Percentiles rank a stretch among this genome's conserved stretches.
Evolutionary conservation across 129 eudicot species (phyloP).

Genomic region (Cynara cardunculus): DNA sequence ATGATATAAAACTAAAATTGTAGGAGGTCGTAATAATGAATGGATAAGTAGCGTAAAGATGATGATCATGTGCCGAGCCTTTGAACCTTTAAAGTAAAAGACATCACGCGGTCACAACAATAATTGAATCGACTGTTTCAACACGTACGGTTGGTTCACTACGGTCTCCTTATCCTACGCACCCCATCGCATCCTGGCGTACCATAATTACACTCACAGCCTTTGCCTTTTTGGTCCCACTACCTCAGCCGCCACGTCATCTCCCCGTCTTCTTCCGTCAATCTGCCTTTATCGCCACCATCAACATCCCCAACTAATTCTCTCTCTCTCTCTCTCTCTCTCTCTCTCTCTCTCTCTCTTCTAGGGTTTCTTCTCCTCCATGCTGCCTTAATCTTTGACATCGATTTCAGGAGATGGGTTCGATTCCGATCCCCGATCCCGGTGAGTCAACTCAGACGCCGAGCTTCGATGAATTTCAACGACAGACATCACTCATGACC

Average conservation of each 20-base stretch:
- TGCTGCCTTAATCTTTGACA: background rate
- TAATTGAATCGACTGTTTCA: constrained; percentile 28
- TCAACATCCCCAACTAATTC: constrained; percentile 1
- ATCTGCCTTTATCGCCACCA: constrained; percentile 25
- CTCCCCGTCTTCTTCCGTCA: constrained; percentile 33
- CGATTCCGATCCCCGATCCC: constrained; percentile 81
- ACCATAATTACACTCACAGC: background rate
- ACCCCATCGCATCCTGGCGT: constrained; percentile 12
- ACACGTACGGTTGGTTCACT: constrained; percentile 32
- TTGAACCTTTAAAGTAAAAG: constrained; percentile 21
- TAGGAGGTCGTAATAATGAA: background rate
- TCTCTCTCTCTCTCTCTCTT: constrained; percentile 28
- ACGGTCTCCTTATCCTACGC: constrained; percentile 30
- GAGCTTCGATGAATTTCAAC: constrained; percentile 91
- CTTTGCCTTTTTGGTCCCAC: constrained; percentile 25
- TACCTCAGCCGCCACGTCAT: constrained; percentile 35
- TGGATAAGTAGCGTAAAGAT: constrained; percentile 27
- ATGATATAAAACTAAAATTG: too few relatives aligned
- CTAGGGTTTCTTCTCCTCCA: constrained; percentile 38
- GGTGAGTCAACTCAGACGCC: constrained; percentile 63
- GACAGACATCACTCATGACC: constrained; percentile 85
- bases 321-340: background rate
- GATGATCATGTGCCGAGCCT: constrained; percentile 27
- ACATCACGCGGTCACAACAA: constrained; percentile 32
- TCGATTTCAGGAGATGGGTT: constrained; percentile 39